Base-by-base conservation (phyloP, 2,329 filamentous ascomycete species). In the Cercospora janseana region DNA sequence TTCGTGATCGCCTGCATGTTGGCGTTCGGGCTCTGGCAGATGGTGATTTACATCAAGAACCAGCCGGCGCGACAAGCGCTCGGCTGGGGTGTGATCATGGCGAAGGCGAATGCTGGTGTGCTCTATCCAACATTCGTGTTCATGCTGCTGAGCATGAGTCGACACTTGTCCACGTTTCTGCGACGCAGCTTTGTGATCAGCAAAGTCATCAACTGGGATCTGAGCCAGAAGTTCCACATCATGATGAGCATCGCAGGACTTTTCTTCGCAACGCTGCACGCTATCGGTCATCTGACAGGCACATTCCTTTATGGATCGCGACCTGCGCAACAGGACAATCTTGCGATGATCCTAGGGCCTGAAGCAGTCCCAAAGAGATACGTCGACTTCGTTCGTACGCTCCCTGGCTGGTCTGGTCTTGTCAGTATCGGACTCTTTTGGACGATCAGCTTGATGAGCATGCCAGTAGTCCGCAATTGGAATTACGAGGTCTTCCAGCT, bases 51-150 rank as follows among this genome's bases (percentile, higher is more conserved):
- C 59, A 62, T 74, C 38, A 74, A 70, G 0, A 70, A 67, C 1
- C 58, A 65, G 0, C 55, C 69, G 8, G 79, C 77, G 50, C 72
- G 73, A 49, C 43, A 34, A 10, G 78, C 74, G 0, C 75, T 80
- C 13, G 79, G 78, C 9, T 80, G 78, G 76, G 79, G 79, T 4
- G 72, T 79, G 6, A 75, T 79, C 3, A 60, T 82, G 42, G 75
- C 79, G 3, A 82, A 81, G 63, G 74, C 75, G 0, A 75, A 69
- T 34, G 78, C 79, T 7, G 79, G 79, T 3, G 73, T 75, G 0
- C 58, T 82, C 1, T 81, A 80, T 41, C 78, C 78, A 13, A 80
- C 78, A 1, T 72, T 82, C 49, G 81, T 81, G 66, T 80, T 82
- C 57, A 68, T 81, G 49, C 69, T 81, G 5, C 65, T 81, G 4